phyloP scores from a whole-genome alignment of 345 rosid species.

The Brassica nigra region DNA sequence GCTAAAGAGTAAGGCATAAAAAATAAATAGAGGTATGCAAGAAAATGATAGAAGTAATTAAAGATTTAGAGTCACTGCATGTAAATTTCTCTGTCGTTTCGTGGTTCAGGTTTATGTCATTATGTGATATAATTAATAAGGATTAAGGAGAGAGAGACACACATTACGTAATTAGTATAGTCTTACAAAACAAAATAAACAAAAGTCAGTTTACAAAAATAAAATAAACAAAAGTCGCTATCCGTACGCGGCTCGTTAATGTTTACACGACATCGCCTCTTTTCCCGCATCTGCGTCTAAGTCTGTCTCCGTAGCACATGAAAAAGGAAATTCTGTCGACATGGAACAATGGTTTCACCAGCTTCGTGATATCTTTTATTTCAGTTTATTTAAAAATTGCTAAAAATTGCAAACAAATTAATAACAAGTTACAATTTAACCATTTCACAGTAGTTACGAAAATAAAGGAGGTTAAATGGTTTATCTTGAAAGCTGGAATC shows the following conservation, averaged over 20 bases:
- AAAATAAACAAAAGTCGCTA: not conserved
- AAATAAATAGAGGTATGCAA: not conserved
- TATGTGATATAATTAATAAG: not conserved
- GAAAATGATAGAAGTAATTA: not conserved
- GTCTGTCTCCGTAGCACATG: not conserved
- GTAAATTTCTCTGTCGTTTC: constrained; percentile 17
- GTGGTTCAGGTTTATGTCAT: constrained; percentile 9
- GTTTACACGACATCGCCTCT: not conserved
- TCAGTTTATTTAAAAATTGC: too few species aligned
- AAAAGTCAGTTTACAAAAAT: not conserved
- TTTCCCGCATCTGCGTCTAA: not conserved
- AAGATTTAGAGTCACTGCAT: not conserved
- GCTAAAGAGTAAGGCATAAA: not conserved
- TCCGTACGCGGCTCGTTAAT: not conserved
- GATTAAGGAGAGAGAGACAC: not conserved
- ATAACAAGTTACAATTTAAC: too few species aligned
- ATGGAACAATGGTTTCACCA: constrained; percentile 1
- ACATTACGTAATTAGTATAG: not conserved
- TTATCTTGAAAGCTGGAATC: too few species aligned
- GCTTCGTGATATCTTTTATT: too few species aligned
- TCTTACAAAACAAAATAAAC: not conserved
- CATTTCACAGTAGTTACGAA: too few species aligned
- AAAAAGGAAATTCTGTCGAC: not conserved
- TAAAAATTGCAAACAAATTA: too few species aligned
- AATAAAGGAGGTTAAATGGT: too few species aligned